phyloP scores from a whole-genome alignment of 1,139 yeast genomes.

The Pneumocystis wakefieldiae region DNA sequence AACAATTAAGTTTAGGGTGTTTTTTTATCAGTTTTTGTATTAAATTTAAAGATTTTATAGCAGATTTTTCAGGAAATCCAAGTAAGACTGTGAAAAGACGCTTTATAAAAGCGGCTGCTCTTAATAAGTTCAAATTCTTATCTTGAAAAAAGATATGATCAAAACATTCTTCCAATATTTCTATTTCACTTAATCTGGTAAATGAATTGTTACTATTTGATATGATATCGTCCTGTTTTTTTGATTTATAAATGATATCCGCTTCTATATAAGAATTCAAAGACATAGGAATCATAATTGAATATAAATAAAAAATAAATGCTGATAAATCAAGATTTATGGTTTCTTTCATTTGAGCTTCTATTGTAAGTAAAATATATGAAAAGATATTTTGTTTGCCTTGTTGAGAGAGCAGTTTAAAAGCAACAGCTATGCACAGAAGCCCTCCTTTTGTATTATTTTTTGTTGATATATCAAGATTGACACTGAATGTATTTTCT shows the following conservation, averaged over 20 bases:
- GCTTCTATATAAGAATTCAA: constrained; percentile 75
- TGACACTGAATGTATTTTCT: constrained; percentile 23
- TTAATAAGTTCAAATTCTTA: constrained; percentile 35
- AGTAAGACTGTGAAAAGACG: constrained; percentile 50
- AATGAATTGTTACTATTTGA: constrained; percentile 35
- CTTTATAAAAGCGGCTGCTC: constrained; percentile 76
- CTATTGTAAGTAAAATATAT: neutral
- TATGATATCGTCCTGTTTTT: constrained; percentile 42
- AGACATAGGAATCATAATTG: constrained; percentile 42
- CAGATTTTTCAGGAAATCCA: constrained; percentile 78
- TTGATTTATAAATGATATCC: constrained; percentile 63
- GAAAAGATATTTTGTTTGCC: constrained; percentile 24
- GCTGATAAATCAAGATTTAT: constrained; percentile 21
- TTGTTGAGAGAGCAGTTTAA: constrained; percentile 68
- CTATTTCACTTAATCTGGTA: constrained; percentile 78
- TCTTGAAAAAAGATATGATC: constrained; percentile 70
- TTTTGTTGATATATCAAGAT: neutral
- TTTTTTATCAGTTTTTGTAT: constrained; percentile 59
- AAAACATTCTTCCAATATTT: constrained; percentile 57
- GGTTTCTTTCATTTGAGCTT: constrained; percentile 22
- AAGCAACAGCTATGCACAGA: constrained; percentile 77
- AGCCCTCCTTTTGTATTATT: constrained; percentile 47
- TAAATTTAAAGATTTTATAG: constrained; percentile 61
- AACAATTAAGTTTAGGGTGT: constrained; percentile 48
- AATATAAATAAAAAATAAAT: constrained; percentile 16